A percentile compares a stretch with the other conserved stretches of the same genome.
Evolutionary conservation across 176 grass and related monocot species (phyloP).

Genomic region (Phoenix roebelenii): DNA sequence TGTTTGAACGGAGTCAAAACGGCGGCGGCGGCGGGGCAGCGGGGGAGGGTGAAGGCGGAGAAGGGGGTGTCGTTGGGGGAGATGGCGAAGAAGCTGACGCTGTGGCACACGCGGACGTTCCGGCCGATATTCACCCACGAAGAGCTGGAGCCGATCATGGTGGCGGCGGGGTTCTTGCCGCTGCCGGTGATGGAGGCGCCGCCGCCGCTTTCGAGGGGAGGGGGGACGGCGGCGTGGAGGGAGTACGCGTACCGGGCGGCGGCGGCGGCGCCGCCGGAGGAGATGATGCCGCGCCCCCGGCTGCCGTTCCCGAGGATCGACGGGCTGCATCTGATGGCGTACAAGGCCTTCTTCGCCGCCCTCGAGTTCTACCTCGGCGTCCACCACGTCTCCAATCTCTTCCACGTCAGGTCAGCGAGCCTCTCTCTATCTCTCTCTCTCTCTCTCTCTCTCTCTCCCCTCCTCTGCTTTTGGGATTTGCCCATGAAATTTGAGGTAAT

Average conservation of each 20-base stretch:
- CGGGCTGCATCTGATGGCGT: conserved; percentile 81
- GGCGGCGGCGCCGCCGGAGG: conserved; percentile 14
- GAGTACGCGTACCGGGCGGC: conserved; percentile 63
- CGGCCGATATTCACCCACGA: conserved; percentile 90
- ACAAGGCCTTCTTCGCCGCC: conserved; percentile 80
- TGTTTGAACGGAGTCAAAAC: neutral
- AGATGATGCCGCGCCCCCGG: conserved; percentile 43
- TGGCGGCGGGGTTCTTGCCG: conserved; percentile 47
- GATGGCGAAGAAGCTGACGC: conserved; percentile 87
- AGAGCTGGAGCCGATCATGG: conserved; percentile 81
- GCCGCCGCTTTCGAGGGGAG: conserved; percentile 2
- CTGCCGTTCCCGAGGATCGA: conserved; percentile 77
- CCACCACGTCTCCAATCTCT: conserved; percentile 61
- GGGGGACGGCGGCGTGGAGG: conserved; percentile 36
- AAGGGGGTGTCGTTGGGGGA: conserved; percentile 54
- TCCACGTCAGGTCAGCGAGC: conserved; percentile 76
- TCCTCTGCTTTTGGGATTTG: too few relatives aligned
- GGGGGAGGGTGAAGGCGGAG: conserved; percentile 15
- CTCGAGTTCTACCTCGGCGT: conserved; percentile 80
- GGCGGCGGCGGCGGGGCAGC: conserved; percentile 7
- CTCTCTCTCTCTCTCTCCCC: too few relatives aligned
- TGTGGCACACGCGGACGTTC: conserved; percentile 90
- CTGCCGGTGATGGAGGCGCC: conserved; percentile 3
- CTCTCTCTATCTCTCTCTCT: too few relatives aligned
- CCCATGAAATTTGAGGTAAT: too few relatives aligned